Evolutionary conservation across 139 green algal genomes (phyloP), one percentile per base, ranked within the genome.

Genomic region (Micromonas pusilla): DNA sequence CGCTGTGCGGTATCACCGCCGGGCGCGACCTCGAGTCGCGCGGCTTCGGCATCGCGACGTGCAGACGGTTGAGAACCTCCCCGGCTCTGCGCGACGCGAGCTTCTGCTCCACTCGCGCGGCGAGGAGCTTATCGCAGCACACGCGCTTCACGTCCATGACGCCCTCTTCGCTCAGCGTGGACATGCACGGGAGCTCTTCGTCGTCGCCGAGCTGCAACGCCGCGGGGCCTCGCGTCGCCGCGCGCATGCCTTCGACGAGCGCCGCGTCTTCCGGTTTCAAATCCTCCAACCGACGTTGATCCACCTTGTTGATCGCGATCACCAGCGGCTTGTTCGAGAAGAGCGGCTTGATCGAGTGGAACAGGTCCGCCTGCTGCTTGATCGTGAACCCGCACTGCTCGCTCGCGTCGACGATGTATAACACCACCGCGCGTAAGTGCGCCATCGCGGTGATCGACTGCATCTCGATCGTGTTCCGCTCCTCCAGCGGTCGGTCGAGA

Each of bases 391-490:
- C 95, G 83, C 95, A 99, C 84, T 92, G 77, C 87, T 97, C 95
- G 9, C 79, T 91, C 62, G 97, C 86, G 87, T 99, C 95, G 68
- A 99, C 85, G 45, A 99, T 85, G 86, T 98, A 99, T 34, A 99
- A 85, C 73, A 96, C 91, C 0, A 92, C 90, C n/a, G 93, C 93
- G 9, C 95, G 86, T 86, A 99, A 79, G 83, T 99, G 95, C n/a
- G 95, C 95, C 78, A 99, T 84, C 3, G 95, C 95, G 30, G 95
- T 99, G 75, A 99, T 92, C 2, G 57, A 67, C 67, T 88, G 85
- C 85, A 89, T 89, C 86, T 99, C 96, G 76, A 98, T 99, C 39
- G 96, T 99, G 91, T 99, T 99, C 72, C 96, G 84, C 87, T 98
- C 93, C 86, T 99, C 95, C 76, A 99, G 86, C 1, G 96, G 95